A percentile compares a stretch with the other conserved stretches of the same genome.
Evolutionary conservation across 768 basidiomycete species (phyloP).

Genomic region (Calocybe indica): DNA sequence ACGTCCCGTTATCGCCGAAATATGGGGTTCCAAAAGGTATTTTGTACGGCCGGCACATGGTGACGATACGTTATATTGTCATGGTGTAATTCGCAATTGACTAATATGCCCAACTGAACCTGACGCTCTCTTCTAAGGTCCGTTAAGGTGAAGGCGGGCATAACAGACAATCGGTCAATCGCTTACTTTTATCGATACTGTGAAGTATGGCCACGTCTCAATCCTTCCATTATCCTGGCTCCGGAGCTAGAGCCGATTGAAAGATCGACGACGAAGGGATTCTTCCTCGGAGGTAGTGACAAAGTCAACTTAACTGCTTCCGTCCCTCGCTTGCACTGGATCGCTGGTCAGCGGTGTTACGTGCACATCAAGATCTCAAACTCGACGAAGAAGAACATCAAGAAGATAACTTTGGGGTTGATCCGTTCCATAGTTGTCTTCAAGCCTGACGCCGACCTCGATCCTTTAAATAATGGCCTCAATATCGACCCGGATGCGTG

Average conservation of each 20-base stretch:
- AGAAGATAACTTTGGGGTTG: slow-evolving; percentile 55
- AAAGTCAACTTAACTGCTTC: slow-evolving; percentile 61
- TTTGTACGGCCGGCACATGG: slow-evolving; percentile 48
- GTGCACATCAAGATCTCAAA: slow-evolving; percentile 64
- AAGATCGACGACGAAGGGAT: slow-evolving; percentile 43
- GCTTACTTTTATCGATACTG: slow-evolving; percentile 88
- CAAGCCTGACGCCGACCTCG: slow-evolving; percentile 42
- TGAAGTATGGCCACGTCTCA: slow-evolving; percentile 72
- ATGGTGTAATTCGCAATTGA: slow-evolving; percentile 54
- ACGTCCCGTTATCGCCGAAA: slow-evolving; percentile 50
- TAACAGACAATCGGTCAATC: slow-evolving; percentile 58
- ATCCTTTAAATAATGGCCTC: slow-evolving; percentile 14
- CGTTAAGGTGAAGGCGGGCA: slow-evolving; percentile 65
- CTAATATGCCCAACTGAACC: background rate
- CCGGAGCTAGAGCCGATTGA: slow-evolving; percentile 55
- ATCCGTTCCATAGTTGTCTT: slow-evolving; percentile 63
- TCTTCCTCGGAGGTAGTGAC: slow-evolving; percentile 61
- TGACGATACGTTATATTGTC: slow-evolving; percentile 69
- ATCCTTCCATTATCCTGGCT: slow-evolving; percentile 54
- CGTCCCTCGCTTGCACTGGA: slow-evolving; percentile 70
- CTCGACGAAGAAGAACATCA: slow-evolving; percentile 62
- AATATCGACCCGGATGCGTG: slow-evolving; percentile 51
- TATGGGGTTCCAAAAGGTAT: slow-evolving; percentile 54
- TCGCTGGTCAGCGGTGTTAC: slow-evolving; percentile 76
- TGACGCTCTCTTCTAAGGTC: slow-evolving; percentile 37